Percentiles rank a stretch among this genome's conserved stretches.
Evolutionary conservation across 441 rosid species (phyloP).

Genomic region (Kokia cookei): DNA sequence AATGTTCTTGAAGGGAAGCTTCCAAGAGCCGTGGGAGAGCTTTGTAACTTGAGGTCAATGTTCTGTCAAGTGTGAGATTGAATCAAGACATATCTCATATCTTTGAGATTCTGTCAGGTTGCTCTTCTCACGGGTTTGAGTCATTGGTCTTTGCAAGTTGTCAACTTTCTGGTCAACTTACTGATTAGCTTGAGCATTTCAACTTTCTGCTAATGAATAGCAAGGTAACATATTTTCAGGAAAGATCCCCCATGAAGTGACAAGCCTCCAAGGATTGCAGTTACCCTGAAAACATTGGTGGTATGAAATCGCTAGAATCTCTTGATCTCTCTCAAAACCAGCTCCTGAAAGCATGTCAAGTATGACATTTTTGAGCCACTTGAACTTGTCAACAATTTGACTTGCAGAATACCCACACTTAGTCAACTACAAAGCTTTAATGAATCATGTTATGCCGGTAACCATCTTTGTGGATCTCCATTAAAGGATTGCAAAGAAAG

Average conservation of each 20-base stretch:
- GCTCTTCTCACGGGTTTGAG: neutral
- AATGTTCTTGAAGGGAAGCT: constrained; percentile 2
- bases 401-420: constrained; percentile 17
- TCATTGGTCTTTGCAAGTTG: neutral
- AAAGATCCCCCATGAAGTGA: constrained; percentile 5
- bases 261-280: neutral
- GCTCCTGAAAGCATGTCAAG: constrained; percentile 4
- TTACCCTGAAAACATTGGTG: neutral
- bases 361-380: neutral
- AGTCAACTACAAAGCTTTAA: constrained; percentile 17
- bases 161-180: neutral
- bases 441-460: constrained; percentile 11
- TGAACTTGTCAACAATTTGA: constrained; percentile 19
- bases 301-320: neutral
- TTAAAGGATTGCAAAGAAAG: neutral
- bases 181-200: neutral
- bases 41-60: neutral
- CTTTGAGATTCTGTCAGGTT: neutral
- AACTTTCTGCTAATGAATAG: no score
- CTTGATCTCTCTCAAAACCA: neutral
- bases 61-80: neutral
- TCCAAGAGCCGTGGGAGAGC: neutral
- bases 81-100: neutral
- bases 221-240: constrained; percentile 1
- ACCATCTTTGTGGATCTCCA: constrained; percentile 23